Evolutionary conservation across 2,329 filamentous ascomycete species (phyloP).

Genomic region (Fusarium udum): DNA sequence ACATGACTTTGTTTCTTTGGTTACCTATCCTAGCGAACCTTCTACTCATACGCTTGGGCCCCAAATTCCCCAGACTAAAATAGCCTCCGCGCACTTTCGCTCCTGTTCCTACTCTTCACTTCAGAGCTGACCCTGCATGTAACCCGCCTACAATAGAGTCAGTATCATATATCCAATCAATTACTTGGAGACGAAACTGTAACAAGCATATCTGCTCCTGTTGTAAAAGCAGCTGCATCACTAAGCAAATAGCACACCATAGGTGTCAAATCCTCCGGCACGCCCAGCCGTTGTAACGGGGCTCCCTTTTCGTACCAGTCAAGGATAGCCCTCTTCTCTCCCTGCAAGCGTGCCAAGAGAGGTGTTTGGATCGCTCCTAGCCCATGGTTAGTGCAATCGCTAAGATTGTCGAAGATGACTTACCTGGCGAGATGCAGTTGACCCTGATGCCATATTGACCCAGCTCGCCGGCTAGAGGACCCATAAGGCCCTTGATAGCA

Average conservation of each 20-base stretch:
- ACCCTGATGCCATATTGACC: background rate
- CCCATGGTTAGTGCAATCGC: rapidly evolving
- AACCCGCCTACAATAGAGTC: background rate
- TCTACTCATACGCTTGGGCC: rapidly evolving
- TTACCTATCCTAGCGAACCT: no score
- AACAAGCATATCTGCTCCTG: background rate
- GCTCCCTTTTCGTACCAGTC: background rate
- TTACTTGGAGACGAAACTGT: background rate
- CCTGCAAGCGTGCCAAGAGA: background rate
- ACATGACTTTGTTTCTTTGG: rapidly evolving
- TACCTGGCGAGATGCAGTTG: background rate
- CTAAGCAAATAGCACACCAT: background rate
- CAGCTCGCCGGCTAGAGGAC: background rate
- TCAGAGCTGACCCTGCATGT: background rate
- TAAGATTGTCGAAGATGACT: background rate
- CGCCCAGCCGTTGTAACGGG: background rate
- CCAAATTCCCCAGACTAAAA: rapidly evolving
- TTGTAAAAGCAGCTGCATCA: background rate
- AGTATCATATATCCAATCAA: background rate
- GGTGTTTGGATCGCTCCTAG: background rate
- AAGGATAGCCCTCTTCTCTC: background rate
- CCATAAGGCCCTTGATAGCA: background rate
- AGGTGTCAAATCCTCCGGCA: background rate
- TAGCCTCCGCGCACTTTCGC: rapidly evolving
- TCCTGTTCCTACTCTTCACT: background rate